Evolutionary conservation across 2,329 filamentous ascomycete species (phyloP).

Genomic region (Aureobasidium sp.): DNA sequence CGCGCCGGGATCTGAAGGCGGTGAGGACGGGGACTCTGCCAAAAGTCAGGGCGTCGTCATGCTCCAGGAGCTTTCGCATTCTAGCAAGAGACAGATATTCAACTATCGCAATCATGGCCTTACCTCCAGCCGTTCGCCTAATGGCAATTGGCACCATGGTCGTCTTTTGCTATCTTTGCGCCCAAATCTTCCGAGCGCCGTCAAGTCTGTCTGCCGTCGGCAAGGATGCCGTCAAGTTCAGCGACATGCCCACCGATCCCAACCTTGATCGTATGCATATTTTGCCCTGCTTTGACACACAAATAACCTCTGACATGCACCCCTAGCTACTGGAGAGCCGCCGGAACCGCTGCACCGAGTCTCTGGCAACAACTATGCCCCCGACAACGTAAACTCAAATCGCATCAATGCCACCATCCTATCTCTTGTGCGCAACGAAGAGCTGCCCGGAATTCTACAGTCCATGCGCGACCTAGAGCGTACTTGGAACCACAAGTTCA

Average conservation of each 20-base stretch:
- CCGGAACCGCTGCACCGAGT: conserved; percentile 65
- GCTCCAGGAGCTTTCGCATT: background rate
- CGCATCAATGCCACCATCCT: conserved; percentile 92
- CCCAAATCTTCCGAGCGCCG: conserved; percentile 59
- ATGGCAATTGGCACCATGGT: conserved; percentile 62
- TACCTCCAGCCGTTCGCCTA: conserved; percentile 76
- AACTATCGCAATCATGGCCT: conserved; percentile 53
- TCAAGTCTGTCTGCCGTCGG: conserved; percentile 28
- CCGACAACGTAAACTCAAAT: conserved; percentile 63
- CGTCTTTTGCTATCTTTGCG: conserved; percentile 70
- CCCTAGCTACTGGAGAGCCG: conserved; percentile 71
- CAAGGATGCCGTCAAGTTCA: conserved; percentile 30
- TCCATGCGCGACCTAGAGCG: conserved; percentile 87
- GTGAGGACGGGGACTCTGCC: background rate
- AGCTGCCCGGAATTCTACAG: conserved; percentile 72
- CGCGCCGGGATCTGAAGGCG: background rate
- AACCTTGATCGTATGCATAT: conserved; percentile 68
- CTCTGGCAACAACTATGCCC: conserved; percentile 62
- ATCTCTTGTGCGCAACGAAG: conserved; percentile 84
- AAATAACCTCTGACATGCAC: conserved; percentile 13
- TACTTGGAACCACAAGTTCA: conserved; percentile 98
- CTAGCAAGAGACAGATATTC: background rate
- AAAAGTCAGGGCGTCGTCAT: conserved; percentile 6
- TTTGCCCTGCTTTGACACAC: background rate
- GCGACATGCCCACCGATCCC: conserved; percentile 68